Evolutionary conservation across 2,329 filamentous ascomycete species (phyloP), one percentile per base, ranked within the genome.

Genomic region (Xylariaceae sp.): DNA sequence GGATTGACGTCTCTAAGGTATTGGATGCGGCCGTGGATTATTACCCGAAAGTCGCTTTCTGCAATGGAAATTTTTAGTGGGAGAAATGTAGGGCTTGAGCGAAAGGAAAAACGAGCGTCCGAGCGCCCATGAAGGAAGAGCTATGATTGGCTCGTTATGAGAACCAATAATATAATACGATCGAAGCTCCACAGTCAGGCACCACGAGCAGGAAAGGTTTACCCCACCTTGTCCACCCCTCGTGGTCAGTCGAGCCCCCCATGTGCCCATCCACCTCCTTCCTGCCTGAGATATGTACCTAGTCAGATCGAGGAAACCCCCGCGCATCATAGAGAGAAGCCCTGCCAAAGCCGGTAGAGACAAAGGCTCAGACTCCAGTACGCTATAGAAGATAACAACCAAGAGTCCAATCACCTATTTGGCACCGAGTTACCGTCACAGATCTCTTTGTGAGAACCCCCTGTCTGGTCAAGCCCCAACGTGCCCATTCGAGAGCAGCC

Each of bases 11-110:
- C 49, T 55, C 53, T 50, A 55, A 52, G 41, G 50, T 52, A 52
- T 54, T 52, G 50, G 45, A 51, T 57, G 56, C 54, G 54, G 51
- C 54, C 52, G 50, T 55, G 44, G 46, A 52, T 55, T 48, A 53
- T 54, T 57, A 52, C 43, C 48, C 47, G 45, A 53, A n/a, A 51
- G 50, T 48, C 46, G 48, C 51, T 55, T 52, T 44, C 47, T 44
- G 45, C 42, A 49, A 55, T 44, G 51, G 52, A 57, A 56, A 53
- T 58, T 57, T 59, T 56, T 57, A 55, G 55, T 57, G 56, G 56
- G 55, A 48, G 51, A 46, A 53, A 53, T 38, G 52, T 59, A 59
- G 56, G 56, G 56, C 45, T 59, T 54, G 48, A 50, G 48, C 38
- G 47, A 50, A 41, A 48, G 54, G 54, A 57, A 59, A 57, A 59